Conservation (phyloP, 257 asterid species). For the Leptodermis oblonga region DNA sequence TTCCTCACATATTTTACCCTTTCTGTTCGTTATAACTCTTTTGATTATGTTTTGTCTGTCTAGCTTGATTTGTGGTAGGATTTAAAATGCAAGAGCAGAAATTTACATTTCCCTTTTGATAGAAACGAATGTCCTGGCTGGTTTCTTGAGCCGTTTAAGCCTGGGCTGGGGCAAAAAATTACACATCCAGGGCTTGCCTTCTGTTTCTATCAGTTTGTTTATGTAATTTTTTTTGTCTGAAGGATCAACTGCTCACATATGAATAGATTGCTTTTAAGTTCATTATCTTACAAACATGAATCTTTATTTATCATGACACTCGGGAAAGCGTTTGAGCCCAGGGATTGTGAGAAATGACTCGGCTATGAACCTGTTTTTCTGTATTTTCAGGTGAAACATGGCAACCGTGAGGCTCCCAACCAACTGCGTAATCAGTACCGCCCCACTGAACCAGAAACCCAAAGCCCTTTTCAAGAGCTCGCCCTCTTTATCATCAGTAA, state of each 20-base stretch:
- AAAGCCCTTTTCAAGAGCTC: constrained; percentile 45
- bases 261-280: background rate
- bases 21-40: background rate
- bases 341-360: background rate
- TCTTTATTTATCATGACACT: background rate
- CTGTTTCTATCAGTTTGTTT: too few species aligned
- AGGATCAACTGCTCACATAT: background rate
- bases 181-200: background rate
- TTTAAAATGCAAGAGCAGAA: background rate
- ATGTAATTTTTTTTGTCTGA: background rate
- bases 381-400: constrained; percentile 55
- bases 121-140: background rate
- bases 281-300: background rate
- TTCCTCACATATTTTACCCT: background rate
- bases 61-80: background rate
- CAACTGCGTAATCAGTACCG: constrained; percentile 33
- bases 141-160: background rate
- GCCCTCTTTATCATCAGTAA: constrained; percentile 37
- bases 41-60: too few species aligned
- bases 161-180: too few species aligned
- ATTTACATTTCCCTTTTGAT: background rate
- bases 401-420: constrained; percentile 52
- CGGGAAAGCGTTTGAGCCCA: too few species aligned
- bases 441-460: constrained; percentile 31
- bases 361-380: background rate